These are phyloP conservation scores for Warburgia ugandensis DNA, from an alignment of 164 flowering plant genomes.

Conservation along the genomic window DNA sequence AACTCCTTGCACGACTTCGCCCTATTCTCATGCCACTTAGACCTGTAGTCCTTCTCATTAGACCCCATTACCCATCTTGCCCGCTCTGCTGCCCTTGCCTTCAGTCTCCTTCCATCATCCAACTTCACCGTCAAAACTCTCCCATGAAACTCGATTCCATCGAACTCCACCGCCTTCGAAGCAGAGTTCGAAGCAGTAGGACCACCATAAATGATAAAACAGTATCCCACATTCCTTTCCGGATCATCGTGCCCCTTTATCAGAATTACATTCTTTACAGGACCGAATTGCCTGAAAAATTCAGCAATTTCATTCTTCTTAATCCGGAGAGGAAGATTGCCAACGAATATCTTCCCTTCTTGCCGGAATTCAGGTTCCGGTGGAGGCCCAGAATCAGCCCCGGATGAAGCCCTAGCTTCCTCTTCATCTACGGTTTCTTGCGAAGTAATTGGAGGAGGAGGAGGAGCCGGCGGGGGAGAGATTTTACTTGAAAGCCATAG, in stretches of 20 bases:
- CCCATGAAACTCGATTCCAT: conserved; percentile 93
- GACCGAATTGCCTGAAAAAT: conserved; percentile 89
- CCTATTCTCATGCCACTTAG: conserved; percentile 81
- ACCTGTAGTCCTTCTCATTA: conserved; percentile 36
- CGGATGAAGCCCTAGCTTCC: conserved; percentile 1
- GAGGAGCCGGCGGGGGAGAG: conserved; percentile 26
- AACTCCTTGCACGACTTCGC: conserved; percentile 47
- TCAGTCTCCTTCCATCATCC: conserved; percentile 80
- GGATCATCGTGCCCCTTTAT: conserved; percentile 63
- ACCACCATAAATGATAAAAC: conserved; percentile 73
- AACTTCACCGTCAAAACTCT: conserved; percentile 81
- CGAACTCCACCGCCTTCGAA: conserved; percentile 81
- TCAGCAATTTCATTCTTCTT: conserved; percentile 65
- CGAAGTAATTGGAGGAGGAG: conserved; percentile 3
- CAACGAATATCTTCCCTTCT: conserved; percentile 79
- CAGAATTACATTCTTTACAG: conserved; percentile 66
- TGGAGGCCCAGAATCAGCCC: neutral
- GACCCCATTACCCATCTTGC: conserved; percentile 50
- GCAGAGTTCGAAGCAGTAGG: conserved; percentile 55
- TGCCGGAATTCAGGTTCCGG: conserved; percentile 37
- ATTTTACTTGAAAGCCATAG: conserved; percentile 64
- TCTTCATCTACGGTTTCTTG: neutral
- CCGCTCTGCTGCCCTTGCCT: conserved; percentile 46
- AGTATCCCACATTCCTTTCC: conserved; percentile 73
- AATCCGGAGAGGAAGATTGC: conserved; percentile 83